Conservation (phyloP, 2,329 filamentous ascomycete species). For the Paecilomyces niveus region DNA sequence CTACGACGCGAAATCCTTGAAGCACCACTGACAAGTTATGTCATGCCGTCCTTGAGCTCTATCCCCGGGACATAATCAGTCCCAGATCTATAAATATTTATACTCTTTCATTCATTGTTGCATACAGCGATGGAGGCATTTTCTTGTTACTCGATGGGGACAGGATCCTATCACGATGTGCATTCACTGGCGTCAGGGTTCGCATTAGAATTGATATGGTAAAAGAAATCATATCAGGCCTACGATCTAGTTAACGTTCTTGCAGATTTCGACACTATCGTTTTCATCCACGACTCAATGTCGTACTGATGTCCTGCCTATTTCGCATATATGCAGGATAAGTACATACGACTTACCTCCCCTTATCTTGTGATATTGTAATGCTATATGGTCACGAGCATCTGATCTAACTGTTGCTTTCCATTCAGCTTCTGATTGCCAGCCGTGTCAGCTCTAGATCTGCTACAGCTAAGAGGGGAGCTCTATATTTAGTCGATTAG, state of each 20-base stretch:
- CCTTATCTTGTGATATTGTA: too few relatives aligned
- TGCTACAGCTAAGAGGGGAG: too few relatives aligned
- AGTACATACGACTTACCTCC: background rate
- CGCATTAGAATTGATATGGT: background rate
- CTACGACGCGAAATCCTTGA: conserved; percentile 30
- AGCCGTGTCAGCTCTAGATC: too few relatives aligned
- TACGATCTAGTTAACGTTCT: background rate
- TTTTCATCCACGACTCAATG: background rate
- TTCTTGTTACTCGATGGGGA: background rate
- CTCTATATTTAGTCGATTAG: too few relatives aligned
- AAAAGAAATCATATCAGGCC: background rate
- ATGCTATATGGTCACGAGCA: too few relatives aligned
- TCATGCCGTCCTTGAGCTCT: conserved; percentile 10
- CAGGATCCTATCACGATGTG: background rate
- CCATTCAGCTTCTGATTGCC: too few relatives aligned
- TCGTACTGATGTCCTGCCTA: background rate
- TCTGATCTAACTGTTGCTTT: too few relatives aligned
- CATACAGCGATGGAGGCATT: background rate
- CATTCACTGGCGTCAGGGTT: background rate
- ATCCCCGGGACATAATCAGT: background rate
- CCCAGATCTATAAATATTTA: background rate
- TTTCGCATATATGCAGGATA: background rate
- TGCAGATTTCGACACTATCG: background rate
- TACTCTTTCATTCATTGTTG: background rate
- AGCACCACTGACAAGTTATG: conserved; percentile 29